Conservation (phyloP, 305 asterid species). For the Solanum chacoense region DNA sequence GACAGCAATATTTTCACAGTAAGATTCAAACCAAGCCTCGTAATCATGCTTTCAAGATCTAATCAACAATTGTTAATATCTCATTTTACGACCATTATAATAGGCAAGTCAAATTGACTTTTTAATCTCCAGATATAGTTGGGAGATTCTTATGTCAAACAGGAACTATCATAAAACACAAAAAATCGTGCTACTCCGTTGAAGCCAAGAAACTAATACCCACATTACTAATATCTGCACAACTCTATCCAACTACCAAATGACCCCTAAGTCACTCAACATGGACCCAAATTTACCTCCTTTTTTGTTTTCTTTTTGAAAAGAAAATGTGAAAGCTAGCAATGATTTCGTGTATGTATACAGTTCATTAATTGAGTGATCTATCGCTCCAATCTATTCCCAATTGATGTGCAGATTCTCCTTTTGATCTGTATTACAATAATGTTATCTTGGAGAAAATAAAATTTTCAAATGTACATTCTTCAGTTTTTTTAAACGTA, state of each 20-base stretch:
- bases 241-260: not conserved
- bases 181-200: not conserved
- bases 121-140: not conserved
- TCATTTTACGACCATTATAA: not conserved
- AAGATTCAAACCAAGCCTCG: not conserved
- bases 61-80: not conserved
- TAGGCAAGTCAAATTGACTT: not conserved
- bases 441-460: not conserved
- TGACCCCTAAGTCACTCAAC: not conserved
- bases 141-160: not conserved
- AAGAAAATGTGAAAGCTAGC: not conserved
- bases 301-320: not conserved
- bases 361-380: not conserved
- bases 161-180: not conserved
- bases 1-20: not conserved
- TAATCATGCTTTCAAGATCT: not conserved
- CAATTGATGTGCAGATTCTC: not conserved
- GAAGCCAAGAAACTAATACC: not conserved
- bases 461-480: not conserved
- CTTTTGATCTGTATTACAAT: not conserved
- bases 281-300: not conserved
- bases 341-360: not conserved
- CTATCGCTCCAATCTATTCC: not conserved
- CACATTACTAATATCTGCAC: not conserved
- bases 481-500: not conserved